These are phyloP conservation scores for Erodium maritimum DNA, from an alignment of 345 rosid species.

Conservation along the genomic window DNA sequence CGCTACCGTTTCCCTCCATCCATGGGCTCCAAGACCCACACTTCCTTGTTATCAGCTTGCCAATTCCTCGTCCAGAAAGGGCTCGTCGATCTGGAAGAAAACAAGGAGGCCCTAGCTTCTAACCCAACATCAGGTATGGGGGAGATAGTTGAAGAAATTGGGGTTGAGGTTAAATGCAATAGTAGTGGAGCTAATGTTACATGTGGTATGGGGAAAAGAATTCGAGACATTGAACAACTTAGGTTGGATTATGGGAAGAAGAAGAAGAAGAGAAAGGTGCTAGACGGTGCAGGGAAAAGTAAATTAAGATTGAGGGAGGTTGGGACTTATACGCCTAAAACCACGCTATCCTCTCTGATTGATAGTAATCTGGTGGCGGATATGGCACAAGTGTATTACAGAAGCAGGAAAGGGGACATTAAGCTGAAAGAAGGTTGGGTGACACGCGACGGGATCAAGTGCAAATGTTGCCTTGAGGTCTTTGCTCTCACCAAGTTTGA, in stretches of 20 bases:
- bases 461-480: constrained; percentile 49
- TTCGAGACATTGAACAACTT: neutral
- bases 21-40: constrained; percentile 15
- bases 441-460: constrained; percentile 56
- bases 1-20: constrained; percentile 21
- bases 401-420: constrained; percentile 13
- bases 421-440: constrained; percentile 39
- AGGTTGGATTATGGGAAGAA: neutral
- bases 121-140: neutral
- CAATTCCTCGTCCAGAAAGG: constrained; percentile 8
- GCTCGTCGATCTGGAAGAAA: neutral
- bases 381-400: constrained; percentile 42
- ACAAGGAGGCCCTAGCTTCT: too few relatives aligned
- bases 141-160: neutral
- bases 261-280: constrained; percentile 43
- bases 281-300: constrained; percentile 20
- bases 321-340: constrained; percentile 19
- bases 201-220: neutral
- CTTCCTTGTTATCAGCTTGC: constrained; percentile 42
- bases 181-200: neutral
- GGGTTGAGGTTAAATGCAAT: neutral
- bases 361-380: constrained; percentile 48
- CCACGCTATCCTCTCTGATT: constrained; percentile 62
- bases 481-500: constrained; percentile 38
- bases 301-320: constrained; percentile 13